These are phyloP conservation scores for Cenchrus americanus DNA, from an alignment of 176 grass and related monocot species.

Conservation along the genomic window DNA sequence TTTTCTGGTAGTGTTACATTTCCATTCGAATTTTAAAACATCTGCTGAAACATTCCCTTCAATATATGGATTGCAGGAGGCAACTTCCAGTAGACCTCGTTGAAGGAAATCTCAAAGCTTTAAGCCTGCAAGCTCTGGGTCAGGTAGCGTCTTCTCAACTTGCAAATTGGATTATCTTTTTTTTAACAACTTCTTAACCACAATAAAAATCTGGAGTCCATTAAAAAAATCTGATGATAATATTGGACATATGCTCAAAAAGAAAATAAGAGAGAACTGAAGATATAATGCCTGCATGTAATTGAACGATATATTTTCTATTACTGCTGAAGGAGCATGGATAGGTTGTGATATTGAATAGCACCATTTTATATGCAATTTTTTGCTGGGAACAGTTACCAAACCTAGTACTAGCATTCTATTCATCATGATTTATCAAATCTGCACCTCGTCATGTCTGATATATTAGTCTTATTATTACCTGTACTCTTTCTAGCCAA, in stretches of 20 bases:
- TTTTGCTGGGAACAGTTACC: neutral
- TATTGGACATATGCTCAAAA: neutral
- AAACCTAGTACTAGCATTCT: slow-evolving; percentile 31
- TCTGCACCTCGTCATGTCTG: neutral
- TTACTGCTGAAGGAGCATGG: neutral
- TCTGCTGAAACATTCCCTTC: neutral
- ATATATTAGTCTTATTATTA: neutral
- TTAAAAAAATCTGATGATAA: neutral
- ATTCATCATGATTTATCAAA: neutral
- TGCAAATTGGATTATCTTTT: neutral
- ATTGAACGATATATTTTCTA: neutral
- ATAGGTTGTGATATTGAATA: slow-evolving; percentile 1
- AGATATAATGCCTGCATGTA: neutral
- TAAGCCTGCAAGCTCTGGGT: slow-evolving; percentile 84
- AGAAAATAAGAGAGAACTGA: neutral
- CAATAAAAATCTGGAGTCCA: neutral
- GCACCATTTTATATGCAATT: neutral
- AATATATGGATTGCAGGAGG: slow-evolving; percentile 60
- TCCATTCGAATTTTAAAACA: neutral
- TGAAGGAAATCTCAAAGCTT: slow-evolving; percentile 85
- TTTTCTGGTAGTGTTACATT: neutral
- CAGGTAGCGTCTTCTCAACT: slow-evolving; percentile 56
- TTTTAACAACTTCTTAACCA: neutral
- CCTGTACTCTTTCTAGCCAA: neutral
- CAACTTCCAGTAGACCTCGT: slow-evolving; percentile 86